Evolutionary conservation across 2,329 filamentous ascomycete species (phyloP).

Genomic region (Penicillium janthinellum): DNA sequence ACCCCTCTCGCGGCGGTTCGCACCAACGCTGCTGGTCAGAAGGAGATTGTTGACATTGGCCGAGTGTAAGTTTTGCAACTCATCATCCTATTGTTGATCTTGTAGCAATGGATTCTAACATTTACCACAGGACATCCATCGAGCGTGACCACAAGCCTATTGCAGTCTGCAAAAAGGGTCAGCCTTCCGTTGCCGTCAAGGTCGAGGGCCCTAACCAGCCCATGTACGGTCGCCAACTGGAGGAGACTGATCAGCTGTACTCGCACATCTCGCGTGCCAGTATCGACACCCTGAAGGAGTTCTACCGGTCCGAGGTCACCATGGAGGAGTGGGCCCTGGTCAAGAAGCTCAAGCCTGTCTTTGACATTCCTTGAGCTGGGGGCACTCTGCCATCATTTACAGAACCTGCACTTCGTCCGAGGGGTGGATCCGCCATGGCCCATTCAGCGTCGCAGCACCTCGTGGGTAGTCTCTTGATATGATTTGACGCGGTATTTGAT

Average conservation of each 20-base stretch:
- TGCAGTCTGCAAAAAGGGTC: conserved; percentile 87
- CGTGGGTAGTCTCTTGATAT: conserved; percentile 3
- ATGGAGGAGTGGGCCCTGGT: conserved; percentile 95
- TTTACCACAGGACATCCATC: conserved; percentile 73
- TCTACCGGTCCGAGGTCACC: conserved; percentile 81
- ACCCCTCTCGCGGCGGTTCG: conserved; percentile 89
- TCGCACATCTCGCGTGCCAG: conserved; percentile 81
- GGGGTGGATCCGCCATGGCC: background rate
- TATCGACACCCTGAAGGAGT: conserved; percentile 96
- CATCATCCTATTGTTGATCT: background rate
- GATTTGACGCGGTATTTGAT: conserved; percentile 10
- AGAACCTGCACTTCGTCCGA: conserved; percentile 3
- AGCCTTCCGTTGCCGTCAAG: conserved; percentile 97
- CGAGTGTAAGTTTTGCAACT: conserved; percentile 74
- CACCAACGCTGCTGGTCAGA: conserved; percentile 73
- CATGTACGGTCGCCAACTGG: conserved; percentile 89
- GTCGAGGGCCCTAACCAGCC: conserved; percentile 94
- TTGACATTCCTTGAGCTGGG: conserved; percentile 72
- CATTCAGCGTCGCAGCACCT: background rate
- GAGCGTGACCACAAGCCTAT: conserved; percentile 98
- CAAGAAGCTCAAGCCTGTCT: conserved; percentile 91
- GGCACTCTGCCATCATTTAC: background rate
- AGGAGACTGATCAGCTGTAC: conserved; percentile 87
- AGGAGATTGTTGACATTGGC: conserved; percentile 81
- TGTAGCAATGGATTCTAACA: conserved; percentile 13